A percentile compares a stretch with the other conserved stretches of the same genome.
Conservation (phyloP, 2,329 filamentous ascomycete species). For the Paecilomyces variotii region DNA sequence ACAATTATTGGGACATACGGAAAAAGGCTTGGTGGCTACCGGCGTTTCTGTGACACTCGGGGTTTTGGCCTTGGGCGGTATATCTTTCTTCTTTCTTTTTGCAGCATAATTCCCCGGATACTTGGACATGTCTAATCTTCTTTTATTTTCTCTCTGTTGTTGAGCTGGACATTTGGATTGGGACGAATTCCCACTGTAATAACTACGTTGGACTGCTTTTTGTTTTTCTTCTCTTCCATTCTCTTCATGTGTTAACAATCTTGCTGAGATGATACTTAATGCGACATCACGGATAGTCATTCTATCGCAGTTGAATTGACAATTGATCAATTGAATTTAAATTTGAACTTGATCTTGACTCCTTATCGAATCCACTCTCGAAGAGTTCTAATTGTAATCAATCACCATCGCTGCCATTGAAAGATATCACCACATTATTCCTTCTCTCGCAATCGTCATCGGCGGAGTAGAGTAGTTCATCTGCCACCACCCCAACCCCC, state of each 20-base stretch:
- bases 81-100: neutral
- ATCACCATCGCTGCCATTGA: neutral
- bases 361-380: neutral
- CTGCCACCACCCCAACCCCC: neutral
- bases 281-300: neutral
- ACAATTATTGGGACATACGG: neutral
- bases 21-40: neutral
- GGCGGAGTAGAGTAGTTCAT: neutral
- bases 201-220: neutral
- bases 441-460: too few relatives aligned
- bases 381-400: neutral
- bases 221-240: neutral
- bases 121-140: neutral
- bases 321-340: neutral
- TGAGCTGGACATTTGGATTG: neutral
- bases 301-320: neutral
- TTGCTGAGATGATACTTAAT: neutral
- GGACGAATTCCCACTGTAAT: neutral
- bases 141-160: neutral
- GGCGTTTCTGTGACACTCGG: neutral
- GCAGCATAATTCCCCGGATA: neutral
- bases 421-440: neutral
- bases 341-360: neutral
- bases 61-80: neutral
- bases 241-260: neutral